Conservation (phyloP, 2,329 filamentous ascomycete species). For the Sporothrix protearum region DNA sequence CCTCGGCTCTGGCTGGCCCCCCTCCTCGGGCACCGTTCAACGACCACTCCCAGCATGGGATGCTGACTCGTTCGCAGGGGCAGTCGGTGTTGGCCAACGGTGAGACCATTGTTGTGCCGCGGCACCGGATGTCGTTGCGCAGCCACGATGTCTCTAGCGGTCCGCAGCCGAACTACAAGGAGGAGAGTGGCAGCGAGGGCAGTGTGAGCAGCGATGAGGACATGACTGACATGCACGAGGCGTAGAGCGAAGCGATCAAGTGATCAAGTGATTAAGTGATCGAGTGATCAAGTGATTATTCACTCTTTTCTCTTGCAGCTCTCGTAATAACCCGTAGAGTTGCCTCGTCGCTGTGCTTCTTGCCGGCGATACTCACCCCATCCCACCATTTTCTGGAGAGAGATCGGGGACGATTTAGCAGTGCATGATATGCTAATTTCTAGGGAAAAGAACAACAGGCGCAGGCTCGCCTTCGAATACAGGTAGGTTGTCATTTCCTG, state of each 20-base stretch:
- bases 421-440: neutral
- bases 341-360: neutral
- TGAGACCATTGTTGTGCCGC: neutral
- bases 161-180: neutral
- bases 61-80: neutral
- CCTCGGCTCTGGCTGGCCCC: neutral
- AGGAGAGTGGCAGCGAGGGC: neutral
- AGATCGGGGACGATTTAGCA: neutral
- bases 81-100: neutral
- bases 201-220: neutral
- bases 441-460: neutral
- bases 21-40: neutral
- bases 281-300: neutral
- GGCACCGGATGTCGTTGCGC: conserved; percentile 3
- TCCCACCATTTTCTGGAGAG: too few species aligned
- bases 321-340: neutral
- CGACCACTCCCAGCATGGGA: neutral
- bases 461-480: neutral
- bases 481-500: neutral
- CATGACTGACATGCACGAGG: neutral
- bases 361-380: too few species aligned
- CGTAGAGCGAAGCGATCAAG: neutral
- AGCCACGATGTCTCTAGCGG: neutral
- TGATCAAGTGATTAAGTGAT: too few species aligned
- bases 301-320: neutral